These are phyloP conservation scores for Penicillium parvum DNA, from an alignment of 495 filamentous ascomycete genomes.

Conservation along the genomic window DNA sequence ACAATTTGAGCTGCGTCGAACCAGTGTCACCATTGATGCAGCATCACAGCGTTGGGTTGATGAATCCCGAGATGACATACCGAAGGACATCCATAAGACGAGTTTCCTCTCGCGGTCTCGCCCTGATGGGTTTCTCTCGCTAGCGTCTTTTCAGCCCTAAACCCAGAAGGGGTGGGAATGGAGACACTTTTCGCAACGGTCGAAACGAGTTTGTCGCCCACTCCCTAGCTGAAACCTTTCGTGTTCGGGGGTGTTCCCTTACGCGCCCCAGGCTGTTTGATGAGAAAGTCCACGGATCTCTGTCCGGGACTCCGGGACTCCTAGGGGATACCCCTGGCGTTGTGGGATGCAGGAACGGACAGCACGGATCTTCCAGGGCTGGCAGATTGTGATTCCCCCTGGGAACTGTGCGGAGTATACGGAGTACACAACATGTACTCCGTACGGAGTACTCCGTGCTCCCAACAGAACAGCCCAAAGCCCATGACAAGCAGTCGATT, in stretches of 20 bases:
- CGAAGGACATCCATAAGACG: background rate
- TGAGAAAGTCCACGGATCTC: background rate
- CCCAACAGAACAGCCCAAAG: too few relatives aligned
- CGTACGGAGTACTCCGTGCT: too few relatives aligned
- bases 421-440: too few relatives aligned
- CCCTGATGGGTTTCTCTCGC: background rate
- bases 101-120: background rate
- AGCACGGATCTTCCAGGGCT: slow-evolving; percentile 12
- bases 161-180: slow-evolving; percentile 2
- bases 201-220: background rate
- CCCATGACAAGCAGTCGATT: too few relatives aligned
- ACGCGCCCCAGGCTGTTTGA: slow-evolving; percentile 1
- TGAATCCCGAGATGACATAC: too few relatives aligned
- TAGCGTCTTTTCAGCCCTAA: background rate
- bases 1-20: background rate
- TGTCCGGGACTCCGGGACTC: background rate
- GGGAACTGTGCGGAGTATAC: background rate
- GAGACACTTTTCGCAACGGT: slow-evolving; percentile 1
- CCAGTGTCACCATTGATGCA: background rate
- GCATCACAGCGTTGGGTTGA: too few relatives aligned
- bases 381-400: slow-evolving; percentile 10
- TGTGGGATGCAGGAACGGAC: slow-evolving; percentile 20
- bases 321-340: slow-evolving; percentile 18
- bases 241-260: slow-evolving; percentile 5
- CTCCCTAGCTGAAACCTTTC: slow-evolving; percentile 6